Base-by-base conservation (phyloP, 129 eudicot genomes). In the Tagetes patula region DNA sequence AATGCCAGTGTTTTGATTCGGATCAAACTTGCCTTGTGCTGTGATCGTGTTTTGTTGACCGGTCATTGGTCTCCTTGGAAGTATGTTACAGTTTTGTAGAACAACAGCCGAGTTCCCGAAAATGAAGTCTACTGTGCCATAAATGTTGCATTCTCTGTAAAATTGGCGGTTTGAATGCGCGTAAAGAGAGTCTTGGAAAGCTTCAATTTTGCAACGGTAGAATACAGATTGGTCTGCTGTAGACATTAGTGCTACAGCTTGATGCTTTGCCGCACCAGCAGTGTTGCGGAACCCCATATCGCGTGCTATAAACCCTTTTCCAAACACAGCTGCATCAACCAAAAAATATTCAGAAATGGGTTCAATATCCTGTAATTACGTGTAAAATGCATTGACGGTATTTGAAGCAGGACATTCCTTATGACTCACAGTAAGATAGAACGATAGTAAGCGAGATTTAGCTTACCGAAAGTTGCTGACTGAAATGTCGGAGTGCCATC, bases 401-500 rank as follows among this genome's bases (percentile, higher is more conserved):
- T 40, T 5, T 40, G 43, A 40, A 40, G 6, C 43, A 3, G 3
- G 43, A 6, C 6, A 40, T 40, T 2, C 4, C 43, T 40, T 40
- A 40, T 40, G 43, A 40, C 6, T 40, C 6, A 20, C 27, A 20
- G 27, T 20, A 20, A 20, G 27, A 20, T 20, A 20, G 27, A 20
- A 20, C 27, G 27, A 20, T 20, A 40, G 7, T 40, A 40, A 2
- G 43, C 2, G 4, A 40, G 6, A 40, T 40, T 40, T 40, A 40
- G 3, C 89, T 65, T 27, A 86, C 91, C 87, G 37, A 88, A 88
- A 47, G 91, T 88, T 65, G 96, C 88, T 14, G 80, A 72, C 38
- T 77, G 73, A 65, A 84, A 88, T 0, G 96, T 86, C 11, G 89
- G 88, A 63, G 88, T 85, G 75, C 96, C 96, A 72, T 89, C 91